These are phyloP conservation scores for Buxus sempervirens DNA, from an alignment of 164 flowering plant genomes.

Conservation along the genomic window DNA sequence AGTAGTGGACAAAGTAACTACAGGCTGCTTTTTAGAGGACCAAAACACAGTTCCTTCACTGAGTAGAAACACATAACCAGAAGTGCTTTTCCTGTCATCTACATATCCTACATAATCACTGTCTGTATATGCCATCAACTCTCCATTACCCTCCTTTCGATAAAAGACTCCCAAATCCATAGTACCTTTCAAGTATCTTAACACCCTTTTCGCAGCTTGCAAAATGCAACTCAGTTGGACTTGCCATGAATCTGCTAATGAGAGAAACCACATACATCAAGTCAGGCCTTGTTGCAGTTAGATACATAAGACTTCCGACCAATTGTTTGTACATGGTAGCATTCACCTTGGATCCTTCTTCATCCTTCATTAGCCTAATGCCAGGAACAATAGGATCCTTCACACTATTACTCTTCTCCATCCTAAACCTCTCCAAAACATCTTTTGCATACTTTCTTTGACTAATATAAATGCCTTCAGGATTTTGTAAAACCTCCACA, in stretches of 20 bases:
- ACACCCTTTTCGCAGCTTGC: not conserved
- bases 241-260: not conserved
- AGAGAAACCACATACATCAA: not conserved
- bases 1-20: no score
- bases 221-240: not conserved
- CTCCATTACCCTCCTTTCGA: not conserved
- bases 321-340: not conserved
- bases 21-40: not conserved
- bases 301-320: not conserved
- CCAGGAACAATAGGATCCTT: not conserved
- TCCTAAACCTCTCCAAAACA: not conserved
- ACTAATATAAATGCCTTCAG: no score
- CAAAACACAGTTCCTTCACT: not conserved
- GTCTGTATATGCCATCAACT: not conserved
- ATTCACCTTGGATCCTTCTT: no score
- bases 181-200: not conserved
- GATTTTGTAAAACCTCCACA: no score
- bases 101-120: slow-evolving; percentile 2
- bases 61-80: slow-evolving; percentile 1
- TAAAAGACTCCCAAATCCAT: no score
- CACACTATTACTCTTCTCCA: not conserved
- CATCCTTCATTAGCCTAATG: not conserved
- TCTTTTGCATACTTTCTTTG: not conserved
- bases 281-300: not conserved
- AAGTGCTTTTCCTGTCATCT: slow-evolving; percentile 1